Base-by-base conservation (phyloP, 2,329 filamentous ascomycete genomes). In the Aspergillus latus region DNA sequence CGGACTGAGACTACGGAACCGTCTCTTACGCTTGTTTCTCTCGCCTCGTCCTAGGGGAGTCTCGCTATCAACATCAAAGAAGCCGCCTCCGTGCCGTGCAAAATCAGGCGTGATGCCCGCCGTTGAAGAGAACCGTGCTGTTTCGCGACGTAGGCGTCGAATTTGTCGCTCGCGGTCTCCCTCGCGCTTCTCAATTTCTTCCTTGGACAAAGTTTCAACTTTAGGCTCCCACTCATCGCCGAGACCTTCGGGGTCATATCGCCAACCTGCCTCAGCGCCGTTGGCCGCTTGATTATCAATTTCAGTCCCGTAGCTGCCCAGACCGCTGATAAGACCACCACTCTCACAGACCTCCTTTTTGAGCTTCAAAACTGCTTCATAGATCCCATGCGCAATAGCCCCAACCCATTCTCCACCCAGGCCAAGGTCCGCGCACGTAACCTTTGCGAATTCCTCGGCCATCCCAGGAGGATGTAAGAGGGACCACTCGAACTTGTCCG, bases 401-500 rank as follows among this genome's bases (percentile, higher is more conserved):
- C 92, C 89, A 4, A 96, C 86, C 92, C 94, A 99, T 76, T 99
- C 94, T 45, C 92, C 91, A 5, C 87, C 82, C 52, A 99, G 79
- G 5, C 93, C 93, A 7, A 99, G 80, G 70, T 99, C 94, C 29
- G 91, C 89, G 70, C 94, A 97, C 0, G 94, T 97, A 62, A 91
- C 86, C 69, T 90, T 91, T 34, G 94, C 92, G 72, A 97, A 97
- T 10, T 88, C 85, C 72, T 99, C 93, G 0, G 94, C 91, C 42
- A 93, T 92, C 21, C 93, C 93, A 1, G 92, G 89, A 2, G 92
- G 92, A 67, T 97, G 92, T 15, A 96, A 80, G 16, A 99, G 79
- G 4, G 93, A 97, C 93, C 93, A 97, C 72, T 97, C 93, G 62
- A 99, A 97, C 69, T 92, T 96, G 80, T 99, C 94, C 3, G 90